phyloP scores from a whole-genome alignment of 2,329 filamentous ascomycete genomes.

The Boeremia lycopersici region DNA sequence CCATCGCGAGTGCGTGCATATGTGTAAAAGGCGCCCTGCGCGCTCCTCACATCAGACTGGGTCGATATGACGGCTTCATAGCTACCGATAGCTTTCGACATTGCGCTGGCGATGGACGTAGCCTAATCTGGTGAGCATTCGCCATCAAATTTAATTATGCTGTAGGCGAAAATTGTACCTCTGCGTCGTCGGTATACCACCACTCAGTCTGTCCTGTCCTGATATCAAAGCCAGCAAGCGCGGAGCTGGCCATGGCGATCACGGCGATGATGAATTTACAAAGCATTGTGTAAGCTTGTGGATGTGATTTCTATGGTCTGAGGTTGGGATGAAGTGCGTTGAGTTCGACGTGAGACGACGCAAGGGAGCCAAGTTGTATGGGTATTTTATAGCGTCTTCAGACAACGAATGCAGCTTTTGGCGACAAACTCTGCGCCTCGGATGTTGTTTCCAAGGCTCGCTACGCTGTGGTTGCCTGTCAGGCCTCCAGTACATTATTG shows the following conservation, averaged over 20 bases:
- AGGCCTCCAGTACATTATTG: constrained; percentile 18
- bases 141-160: not conserved
- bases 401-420: constrained; percentile 5
- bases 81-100: constrained; percentile 7
- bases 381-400: not conserved
- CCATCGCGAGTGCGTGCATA: constrained; percentile 15
- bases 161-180: not conserved
- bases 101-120: constrained; percentile 6
- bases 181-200: constrained; percentile 9
- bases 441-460: constrained; percentile 2
- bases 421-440: constrained; percentile 5
- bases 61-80: constrained; percentile 2
- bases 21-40: constrained; percentile 11
- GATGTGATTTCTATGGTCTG: not conserved
- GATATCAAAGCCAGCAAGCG: constrained; percentile 10
- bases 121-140: not conserved
- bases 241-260: constrained; percentile 1
- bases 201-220: constrained; percentile 3
- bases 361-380: not conserved
- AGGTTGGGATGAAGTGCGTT: not conserved
- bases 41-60: constrained; percentile 6
- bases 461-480: constrained; percentile 13
- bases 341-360: not conserved
- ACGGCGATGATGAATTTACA: not conserved
- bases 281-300: not conserved